phyloP scores from a whole-genome alignment of 805 yeast species.

The Myxozyma sirexii region DNA sequence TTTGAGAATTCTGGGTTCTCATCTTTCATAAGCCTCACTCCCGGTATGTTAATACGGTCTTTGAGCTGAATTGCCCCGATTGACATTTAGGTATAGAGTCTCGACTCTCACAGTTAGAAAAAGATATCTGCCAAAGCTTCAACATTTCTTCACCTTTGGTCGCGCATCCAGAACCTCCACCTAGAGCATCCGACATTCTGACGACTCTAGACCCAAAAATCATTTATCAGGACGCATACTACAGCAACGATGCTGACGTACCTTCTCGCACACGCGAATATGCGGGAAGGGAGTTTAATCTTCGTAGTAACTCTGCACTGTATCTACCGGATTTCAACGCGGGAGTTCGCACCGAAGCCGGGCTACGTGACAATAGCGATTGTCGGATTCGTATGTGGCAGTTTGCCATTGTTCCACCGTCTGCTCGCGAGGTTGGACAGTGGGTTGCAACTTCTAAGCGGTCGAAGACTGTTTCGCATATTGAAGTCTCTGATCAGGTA shows the following conservation, averaged over 20 bases:
- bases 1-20: not conserved
- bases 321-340: slow-evolving; percentile 39
- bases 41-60: not conserved
- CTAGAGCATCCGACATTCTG: slow-evolving; percentile 42
- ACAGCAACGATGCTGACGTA: slow-evolving; percentile 54
- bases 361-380: slow-evolving; percentile 8
- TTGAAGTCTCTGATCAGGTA: not conserved
- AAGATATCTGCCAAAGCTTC: slow-evolving; percentile 5
- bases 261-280: slow-evolving; percentile 59
- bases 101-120: not conserved
- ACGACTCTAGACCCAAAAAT: slow-evolving; percentile 55
- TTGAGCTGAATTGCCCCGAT: not conserved
- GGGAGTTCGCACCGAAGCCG: slow-evolving; percentile 15
- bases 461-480: not conserved
- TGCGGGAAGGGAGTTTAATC: slow-evolving; percentile 65
- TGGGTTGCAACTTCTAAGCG: slow-evolving; percentile 41
- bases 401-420: slow-evolving; percentile 55
- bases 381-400: slow-evolving; percentile 36
- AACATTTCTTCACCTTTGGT: not conserved
- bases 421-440: slow-evolving; percentile 43
- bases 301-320: slow-evolving; percentile 48
- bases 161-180: slow-evolving; percentile 12
- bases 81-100: not conserved
- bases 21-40: not conserved
- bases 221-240: slow-evolving; percentile 66